Evolutionary conservation across 2,329 filamentous ascomycete genomes (phyloP).

Genomic region (Talaromyces pinophilus): DNA sequence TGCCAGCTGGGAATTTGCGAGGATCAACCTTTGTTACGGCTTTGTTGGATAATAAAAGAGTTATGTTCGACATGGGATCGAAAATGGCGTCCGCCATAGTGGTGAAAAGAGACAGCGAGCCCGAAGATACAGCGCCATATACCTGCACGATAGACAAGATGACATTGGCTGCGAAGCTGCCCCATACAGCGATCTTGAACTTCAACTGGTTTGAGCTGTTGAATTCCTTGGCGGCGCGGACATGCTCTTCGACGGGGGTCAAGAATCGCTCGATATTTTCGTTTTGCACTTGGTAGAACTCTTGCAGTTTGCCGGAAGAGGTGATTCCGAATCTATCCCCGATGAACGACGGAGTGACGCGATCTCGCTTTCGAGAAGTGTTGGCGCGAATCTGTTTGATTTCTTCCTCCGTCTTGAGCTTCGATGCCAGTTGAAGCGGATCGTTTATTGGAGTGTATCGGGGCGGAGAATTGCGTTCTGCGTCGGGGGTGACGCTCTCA

Average conservation of each 20-base stretch:
- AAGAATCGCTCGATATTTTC: slow-evolving; percentile 88
- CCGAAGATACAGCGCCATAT: slow-evolving; percentile 82
- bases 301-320: slow-evolving; percentile 59
- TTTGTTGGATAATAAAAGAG: slow-evolving; percentile 80
- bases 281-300: slow-evolving; percentile 90
- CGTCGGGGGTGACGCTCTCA: slow-evolving; percentile 37
- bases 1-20: slow-evolving; percentile 84
- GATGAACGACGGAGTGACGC: slow-evolving; percentile 38
- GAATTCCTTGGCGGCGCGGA: slow-evolving; percentile 76
- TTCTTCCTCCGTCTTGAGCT: slow-evolving; percentile 75
- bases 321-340: slow-evolving; percentile 28
- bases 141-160: slow-evolving; percentile 77
- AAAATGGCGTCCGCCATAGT: slow-evolving; percentile 97
- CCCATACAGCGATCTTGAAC: slow-evolving; percentile 62
- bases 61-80: slow-evolving; percentile 86
- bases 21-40: slow-evolving; percentile 86
- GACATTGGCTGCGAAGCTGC: slow-evolving; percentile 76
- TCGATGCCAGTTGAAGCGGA: slow-evolving; percentile 75
- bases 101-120: slow-evolving; percentile 93
- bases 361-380: slow-evolving; percentile 71
- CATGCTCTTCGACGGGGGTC: slow-evolving; percentile 90
- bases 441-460: slow-evolving; percentile 68
- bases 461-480: slow-evolving; percentile 53
- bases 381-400: slow-evolving; percentile 78
- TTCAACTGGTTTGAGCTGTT: slow-evolving; percentile 75